Percentiles rank a stretch among this genome's conserved stretches.
These are phyloP conservation scores for Suillus clintonianus DNA, from an alignment of 768 basidiomycete genomes.

Conservation along the genomic window DNA sequence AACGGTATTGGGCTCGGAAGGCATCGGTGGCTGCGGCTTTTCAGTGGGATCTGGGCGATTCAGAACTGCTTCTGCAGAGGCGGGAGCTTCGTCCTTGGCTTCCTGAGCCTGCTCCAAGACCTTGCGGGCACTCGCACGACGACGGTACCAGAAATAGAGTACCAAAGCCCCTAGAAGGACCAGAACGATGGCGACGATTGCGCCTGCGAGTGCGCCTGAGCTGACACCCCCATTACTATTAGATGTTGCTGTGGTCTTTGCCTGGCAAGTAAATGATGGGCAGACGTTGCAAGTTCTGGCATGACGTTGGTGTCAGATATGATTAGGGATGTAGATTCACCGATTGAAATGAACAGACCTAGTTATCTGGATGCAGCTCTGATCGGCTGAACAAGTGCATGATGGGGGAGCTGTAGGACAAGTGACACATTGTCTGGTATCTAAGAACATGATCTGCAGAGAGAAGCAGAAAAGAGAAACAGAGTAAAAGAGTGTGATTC, in stretches of 20 bases:
- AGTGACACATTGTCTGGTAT: conserved; percentile 49
- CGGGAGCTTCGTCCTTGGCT: conserved; percentile 62
- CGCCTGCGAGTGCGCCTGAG: conserved; percentile 74
- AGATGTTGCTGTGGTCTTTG: conserved; percentile 19
- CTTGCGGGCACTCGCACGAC: conserved; percentile 47
- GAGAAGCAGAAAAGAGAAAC: conserved; percentile 14
- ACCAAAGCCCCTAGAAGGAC: conserved; percentile 55
- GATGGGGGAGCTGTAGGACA: conserved; percentile 49
- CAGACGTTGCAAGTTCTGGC: conserved; percentile 63
- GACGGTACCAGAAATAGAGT: conserved; percentile 67
- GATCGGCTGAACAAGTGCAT: conserved; percentile 56
- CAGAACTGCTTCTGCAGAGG: conserved; percentile 74
- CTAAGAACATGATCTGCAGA: conserved; percentile 36
- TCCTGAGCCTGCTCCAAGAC: conserved; percentile 35
- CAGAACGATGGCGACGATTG: conserved; percentile 63
- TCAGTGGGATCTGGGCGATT: conserved; percentile 82
- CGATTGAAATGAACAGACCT: conserved; percentile 43
- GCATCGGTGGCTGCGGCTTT: conserved; percentile 43
- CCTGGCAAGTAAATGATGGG: conserved; percentile 52
- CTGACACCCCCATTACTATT: conserved; percentile 44
- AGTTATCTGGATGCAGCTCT: conserved; percentile 62
- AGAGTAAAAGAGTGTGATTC: conserved; percentile 36
- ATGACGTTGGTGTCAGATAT: not conserved
- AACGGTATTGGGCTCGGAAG: conserved; percentile 41
- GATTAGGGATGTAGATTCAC: not conserved